Conservation (phyloP, 2,329 filamentous ascomycete species). For the Acrodontium crateriforme region DNA sequence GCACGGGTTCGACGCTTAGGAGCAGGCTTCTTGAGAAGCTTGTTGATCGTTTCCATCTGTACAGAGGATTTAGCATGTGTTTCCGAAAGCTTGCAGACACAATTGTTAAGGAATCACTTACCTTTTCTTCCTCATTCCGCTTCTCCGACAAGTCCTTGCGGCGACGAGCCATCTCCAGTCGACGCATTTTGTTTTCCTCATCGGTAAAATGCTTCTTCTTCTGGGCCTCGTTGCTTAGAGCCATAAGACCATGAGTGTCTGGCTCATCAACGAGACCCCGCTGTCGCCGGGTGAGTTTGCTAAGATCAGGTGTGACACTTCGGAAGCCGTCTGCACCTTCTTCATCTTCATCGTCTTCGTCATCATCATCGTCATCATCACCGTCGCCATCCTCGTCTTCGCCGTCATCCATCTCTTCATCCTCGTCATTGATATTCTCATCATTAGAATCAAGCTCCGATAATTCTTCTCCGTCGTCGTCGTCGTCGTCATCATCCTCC, state of each 20-base stretch:
- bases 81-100: not conserved
- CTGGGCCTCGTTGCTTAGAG: constrained; percentile 52
- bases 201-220: constrained; percentile 60
- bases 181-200: constrained; percentile 58
- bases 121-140: constrained; percentile 67
- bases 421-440: constrained; percentile 31
- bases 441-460: constrained; percentile 23
- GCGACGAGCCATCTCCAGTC: constrained; percentile 59
- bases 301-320: constrained; percentile 47
- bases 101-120: constrained; percentile 20
- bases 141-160: constrained; percentile 64
- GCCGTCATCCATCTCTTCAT: constrained; percentile 8
- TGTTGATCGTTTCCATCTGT: constrained; percentile 83
- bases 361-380: constrained; percentile 28
- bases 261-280: constrained; percentile 43
- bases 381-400: constrained; percentile 23
- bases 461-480: too few relatives aligned
- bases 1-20: constrained; percentile 49
- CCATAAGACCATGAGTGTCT: constrained; percentile 28
- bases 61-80: constrained; percentile 1
- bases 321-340: constrained; percentile 40
- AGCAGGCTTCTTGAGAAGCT: constrained; percentile 73
- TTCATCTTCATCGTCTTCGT: constrained; percentile 30
- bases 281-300: constrained; percentile 56
- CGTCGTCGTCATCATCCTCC: constrained; percentile 37